phyloP scores from a whole-genome alignment of 1,139 yeast species.

The Suhomyces panamericanus region DNA sequence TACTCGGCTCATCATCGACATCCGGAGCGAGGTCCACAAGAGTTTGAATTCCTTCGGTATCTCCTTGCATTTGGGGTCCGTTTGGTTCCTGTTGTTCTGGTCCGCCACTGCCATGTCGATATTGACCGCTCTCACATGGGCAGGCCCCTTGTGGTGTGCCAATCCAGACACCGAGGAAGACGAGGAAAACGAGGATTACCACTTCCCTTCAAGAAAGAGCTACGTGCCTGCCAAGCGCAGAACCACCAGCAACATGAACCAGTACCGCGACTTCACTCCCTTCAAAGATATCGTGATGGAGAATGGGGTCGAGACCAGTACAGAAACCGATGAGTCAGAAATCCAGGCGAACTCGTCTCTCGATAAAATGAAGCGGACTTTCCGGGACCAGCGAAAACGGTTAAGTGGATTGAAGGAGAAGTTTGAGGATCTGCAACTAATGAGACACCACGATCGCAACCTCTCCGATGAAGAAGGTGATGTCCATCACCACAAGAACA shows the following conservation, averaged over 20 bases:
- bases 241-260: conserved; percentile 1
- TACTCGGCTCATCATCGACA: conserved; percentile 25
- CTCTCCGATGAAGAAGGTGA: conserved; percentile 6
- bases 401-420: conserved; percentile 7
- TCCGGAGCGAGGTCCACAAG: conserved; percentile 28
- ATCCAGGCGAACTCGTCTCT: background rate
- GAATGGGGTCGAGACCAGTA: background rate
- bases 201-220: conserved; percentile 2
- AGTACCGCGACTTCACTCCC: conserved; percentile 7
- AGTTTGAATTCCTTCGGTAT: conserved; percentile 50
- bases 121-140: conserved; percentile 35
- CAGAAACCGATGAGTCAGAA: background rate
- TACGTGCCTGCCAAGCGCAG: conserved; percentile 5
- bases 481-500: background rate
- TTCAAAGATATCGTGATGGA: conserved; percentile 8
- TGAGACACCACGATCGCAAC: background rate
- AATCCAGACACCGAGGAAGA: conserved; percentile 32
- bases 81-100: conserved; percentile 49
- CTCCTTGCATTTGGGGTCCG: conserved; percentile 36
- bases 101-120: conserved; percentile 24
- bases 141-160: conserved; percentile 47
- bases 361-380: conserved; percentile 6
- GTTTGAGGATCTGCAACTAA: background rate
- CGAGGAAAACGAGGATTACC: conserved; percentile 21
- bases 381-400: conserved; percentile 6